Evolutionary conservation across 495 filamentous ascomycete genomes (phyloP).

Genomic region (Hypoxylon perforatum): DNA sequence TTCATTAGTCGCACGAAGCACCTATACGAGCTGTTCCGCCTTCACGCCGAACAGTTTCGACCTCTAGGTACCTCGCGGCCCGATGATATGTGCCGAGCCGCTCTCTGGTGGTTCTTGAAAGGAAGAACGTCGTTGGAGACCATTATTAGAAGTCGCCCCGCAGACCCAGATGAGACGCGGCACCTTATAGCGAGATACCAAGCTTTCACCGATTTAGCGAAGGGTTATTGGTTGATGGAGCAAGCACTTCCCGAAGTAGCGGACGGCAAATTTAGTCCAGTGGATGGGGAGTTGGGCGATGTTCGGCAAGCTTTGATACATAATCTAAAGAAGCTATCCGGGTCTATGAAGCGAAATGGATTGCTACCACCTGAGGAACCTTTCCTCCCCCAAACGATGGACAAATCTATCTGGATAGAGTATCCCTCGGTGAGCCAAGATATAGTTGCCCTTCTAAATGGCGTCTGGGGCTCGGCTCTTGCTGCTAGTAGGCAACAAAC

Average conservation of each 20-base stretch:
- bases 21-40: constrained; percentile 72
- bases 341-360: constrained; percentile 84
- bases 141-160: constrained; percentile 70
- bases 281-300: constrained; percentile 56
- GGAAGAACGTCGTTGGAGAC: constrained; percentile 78
- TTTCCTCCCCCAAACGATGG: constrained; percentile 71
- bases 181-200: constrained; percentile 64
- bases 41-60: constrained; percentile 76
- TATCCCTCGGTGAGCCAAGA: constrained; percentile 77
- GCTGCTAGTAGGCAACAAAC: constrained; percentile 45
- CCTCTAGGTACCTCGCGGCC: constrained; percentile 68
- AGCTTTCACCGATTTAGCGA: constrained; percentile 82
- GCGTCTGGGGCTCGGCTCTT: constrained; percentile 63
- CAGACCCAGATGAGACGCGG: constrained; percentile 55
- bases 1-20: constrained; percentile 75
- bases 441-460: constrained; percentile 72
- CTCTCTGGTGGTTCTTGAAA: constrained; percentile 88
- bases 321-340: constrained; percentile 75
- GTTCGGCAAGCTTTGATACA: constrained; percentile 66
- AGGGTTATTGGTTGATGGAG: constrained; percentile 82
- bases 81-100: constrained; percentile 74
- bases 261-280: constrained; percentile 46
- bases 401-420: constrained; percentile 79
- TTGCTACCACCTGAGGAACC: constrained; percentile 74
- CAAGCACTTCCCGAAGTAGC: constrained; percentile 68